phyloP scores from a whole-genome alignment of 129 eudicot genomes.

The Escallonia herrerae region DNA sequence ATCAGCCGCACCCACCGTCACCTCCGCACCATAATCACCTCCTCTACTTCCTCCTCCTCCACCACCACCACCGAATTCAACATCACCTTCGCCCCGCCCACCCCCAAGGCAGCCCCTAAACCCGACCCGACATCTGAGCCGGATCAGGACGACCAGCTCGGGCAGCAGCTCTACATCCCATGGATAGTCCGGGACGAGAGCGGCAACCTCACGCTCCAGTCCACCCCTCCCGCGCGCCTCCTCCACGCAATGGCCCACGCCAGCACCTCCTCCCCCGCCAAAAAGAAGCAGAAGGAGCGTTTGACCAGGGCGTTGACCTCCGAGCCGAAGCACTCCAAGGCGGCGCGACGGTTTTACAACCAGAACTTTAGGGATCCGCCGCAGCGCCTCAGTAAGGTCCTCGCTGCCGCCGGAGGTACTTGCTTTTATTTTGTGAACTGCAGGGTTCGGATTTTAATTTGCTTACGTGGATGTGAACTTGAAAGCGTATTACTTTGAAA shows the following conservation, averaged over 20 bases:
- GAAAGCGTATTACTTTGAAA: slow-evolving; percentile 1
- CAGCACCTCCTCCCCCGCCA: slow-evolving; percentile 12
- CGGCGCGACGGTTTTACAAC: slow-evolving; percentile 84
- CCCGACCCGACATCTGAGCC: slow-evolving; percentile 7
- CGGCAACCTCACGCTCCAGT: slow-evolving; percentile 30
- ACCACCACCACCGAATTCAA: slow-evolving; percentile 25
- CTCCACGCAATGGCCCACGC: slow-evolving; percentile 38
- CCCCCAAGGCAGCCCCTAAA: slow-evolving; percentile 19
- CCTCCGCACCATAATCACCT: slow-evolving; percentile 28
- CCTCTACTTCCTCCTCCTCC: slow-evolving; percentile 28
- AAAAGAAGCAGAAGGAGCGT: slow-evolving; percentile 23
- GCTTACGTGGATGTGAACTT: neutral
- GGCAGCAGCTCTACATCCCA: slow-evolving; percentile 35
- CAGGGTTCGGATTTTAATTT: no score
- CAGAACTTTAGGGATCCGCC: slow-evolving; percentile 61
- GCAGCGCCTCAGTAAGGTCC: slow-evolving; percentile 82
- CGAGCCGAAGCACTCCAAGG: slow-evolving; percentile 71
- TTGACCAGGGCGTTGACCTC: no score
- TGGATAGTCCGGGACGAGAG: slow-evolving; percentile 47
- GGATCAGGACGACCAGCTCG: slow-evolving; percentile 1
- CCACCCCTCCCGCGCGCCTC: slow-evolving; percentile 33
- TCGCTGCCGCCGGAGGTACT: slow-evolving; percentile 97
- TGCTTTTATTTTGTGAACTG: neutral
- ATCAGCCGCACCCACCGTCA: slow-evolving; percentile 28
- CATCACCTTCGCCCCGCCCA: slow-evolving; percentile 40